phyloP scores from a whole-genome alignment of 768 basidiomycete genomes.

The Pisolithus albus region DNA sequence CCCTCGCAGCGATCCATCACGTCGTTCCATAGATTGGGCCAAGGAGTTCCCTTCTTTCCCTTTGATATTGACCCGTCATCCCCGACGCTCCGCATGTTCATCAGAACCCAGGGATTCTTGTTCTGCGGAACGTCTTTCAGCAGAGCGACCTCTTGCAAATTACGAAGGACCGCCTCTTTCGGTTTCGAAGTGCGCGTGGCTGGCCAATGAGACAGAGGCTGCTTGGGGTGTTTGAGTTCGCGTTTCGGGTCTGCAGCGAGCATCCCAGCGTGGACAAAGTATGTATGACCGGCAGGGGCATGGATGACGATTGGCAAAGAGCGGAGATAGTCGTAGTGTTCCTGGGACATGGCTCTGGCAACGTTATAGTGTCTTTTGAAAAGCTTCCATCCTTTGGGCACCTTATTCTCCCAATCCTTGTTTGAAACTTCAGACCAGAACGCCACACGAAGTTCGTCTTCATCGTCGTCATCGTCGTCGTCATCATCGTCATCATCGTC shows the following conservation, averaged over 20 bases:
- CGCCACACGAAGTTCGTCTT: slow-evolving; percentile 22
- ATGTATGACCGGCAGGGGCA: slow-evolving; percentile 65
- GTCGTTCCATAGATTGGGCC: slow-evolving; percentile 70
- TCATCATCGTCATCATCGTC: slow-evolving; percentile 16
- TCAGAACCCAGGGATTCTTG: slow-evolving; percentile 62
- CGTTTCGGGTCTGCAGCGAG: slow-evolving; percentile 63
- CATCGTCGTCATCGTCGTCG: slow-evolving; percentile 22
- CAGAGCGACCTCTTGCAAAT: slow-evolving; percentile 62
- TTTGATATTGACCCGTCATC: slow-evolving; percentile 31
- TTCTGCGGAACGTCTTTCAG: slow-evolving; percentile 70
- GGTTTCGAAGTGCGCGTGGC: slow-evolving; percentile 20
- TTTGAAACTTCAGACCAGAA: slow-evolving; percentile 34
- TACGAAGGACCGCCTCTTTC: slow-evolving; percentile 33
- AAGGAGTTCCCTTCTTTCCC: slow-evolving; percentile 50
- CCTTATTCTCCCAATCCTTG: slow-evolving; percentile 39
- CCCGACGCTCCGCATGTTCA: slow-evolving; percentile 33
- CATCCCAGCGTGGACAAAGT: slow-evolving; percentile 80
- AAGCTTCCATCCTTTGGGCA: slow-evolving; percentile 68
- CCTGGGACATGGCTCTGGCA: slow-evolving; percentile 57
- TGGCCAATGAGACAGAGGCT: slow-evolving; percentile 70
- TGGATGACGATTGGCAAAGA: slow-evolving; percentile 71
- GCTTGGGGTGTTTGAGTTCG: slow-evolving; percentile 41
- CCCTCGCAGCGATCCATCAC: slow-evolving; percentile 56
- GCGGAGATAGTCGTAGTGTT: slow-evolving; percentile 65
- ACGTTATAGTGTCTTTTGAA: slow-evolving; percentile 72